phyloP scores from a whole-genome alignment of 208 protist species.

The Trypanosoma mega region DNA sequence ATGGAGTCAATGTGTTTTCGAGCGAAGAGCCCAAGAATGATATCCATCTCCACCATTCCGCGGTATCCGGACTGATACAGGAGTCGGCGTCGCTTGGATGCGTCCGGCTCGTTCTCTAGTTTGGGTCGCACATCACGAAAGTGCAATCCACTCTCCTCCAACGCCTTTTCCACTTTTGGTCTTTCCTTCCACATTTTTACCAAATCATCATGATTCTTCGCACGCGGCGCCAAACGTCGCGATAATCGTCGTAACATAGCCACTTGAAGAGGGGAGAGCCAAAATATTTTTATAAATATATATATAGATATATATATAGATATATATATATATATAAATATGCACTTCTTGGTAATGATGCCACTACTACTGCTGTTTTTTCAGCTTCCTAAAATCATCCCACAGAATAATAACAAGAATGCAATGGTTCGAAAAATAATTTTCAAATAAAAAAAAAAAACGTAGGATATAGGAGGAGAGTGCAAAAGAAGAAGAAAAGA shows the following conservation, averaged over 20 bases:
- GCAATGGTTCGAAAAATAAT: no score
- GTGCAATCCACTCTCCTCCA: slow-evolving; percentile 33
- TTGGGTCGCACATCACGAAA: slow-evolving; percentile 70
- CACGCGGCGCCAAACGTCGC: slow-evolving; percentile 10
- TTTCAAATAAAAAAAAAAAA: no score
- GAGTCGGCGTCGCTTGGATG: slow-evolving; percentile 70
- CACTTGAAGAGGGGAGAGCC: no score
- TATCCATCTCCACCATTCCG: slow-evolving; percentile 91
- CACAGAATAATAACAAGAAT: no score
- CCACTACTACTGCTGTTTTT: no score
- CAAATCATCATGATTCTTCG: slow-evolving; percentile 28
- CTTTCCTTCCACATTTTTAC: slow-evolving; percentile 26
- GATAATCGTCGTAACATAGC: slow-evolving; percentile 17
- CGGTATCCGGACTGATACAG: slow-evolving; percentile 84
- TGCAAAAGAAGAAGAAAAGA: no score
- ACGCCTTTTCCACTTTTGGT: slow-evolving; percentile 27
- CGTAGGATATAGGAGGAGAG: no score
- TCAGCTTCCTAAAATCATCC: no score
- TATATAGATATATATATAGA: no score
- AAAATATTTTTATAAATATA: no score
- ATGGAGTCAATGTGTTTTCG: slow-evolving; percentile 51
- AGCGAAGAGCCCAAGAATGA: slow-evolving; percentile 83
- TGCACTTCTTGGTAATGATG: no score
- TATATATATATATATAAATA: no score
- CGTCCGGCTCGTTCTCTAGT: slow-evolving; percentile 49